phyloP scores from a whole-genome alignment of 2,329 filamentous ascomycete species.

The Salinomyces thailandicus region DNA sequence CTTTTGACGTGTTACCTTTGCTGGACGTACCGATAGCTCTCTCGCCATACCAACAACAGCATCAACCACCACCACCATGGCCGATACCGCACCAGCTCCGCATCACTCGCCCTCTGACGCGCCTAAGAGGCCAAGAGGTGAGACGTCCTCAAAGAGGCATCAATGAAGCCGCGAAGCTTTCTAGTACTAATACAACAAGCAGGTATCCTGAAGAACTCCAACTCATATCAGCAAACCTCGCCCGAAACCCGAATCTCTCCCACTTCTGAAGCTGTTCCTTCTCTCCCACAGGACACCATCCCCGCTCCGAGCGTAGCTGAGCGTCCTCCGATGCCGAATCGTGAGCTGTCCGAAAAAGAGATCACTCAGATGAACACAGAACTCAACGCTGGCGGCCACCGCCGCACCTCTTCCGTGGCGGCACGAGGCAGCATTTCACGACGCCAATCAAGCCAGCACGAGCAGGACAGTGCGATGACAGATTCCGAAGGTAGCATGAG shows the following conservation, averaged over 20 bases:
- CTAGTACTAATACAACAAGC: constrained; percentile 6
- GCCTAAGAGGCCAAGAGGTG: constrained; percentile 37
- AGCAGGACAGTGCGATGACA: constrained; percentile 27
- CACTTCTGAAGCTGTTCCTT: constrained; percentile 27
- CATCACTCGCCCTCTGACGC: constrained; percentile 19
- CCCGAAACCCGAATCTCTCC: constrained; percentile 36
- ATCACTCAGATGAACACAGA: constrained; percentile 89
- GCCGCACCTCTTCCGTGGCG: constrained; percentile 69
- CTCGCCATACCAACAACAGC: too few species aligned
- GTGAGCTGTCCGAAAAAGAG: constrained; percentile 64
- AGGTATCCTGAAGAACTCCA: constrained; percentile 92
- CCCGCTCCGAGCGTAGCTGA: constrained; percentile 18
- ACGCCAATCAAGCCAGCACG: constrained; percentile 49
- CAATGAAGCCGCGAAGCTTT: too few species aligned
- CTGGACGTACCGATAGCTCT: too few species aligned
- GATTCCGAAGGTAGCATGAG: constrained; percentile 55
- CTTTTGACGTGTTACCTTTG: too few species aligned
- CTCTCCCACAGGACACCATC: constrained; percentile 2
- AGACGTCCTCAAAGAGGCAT: too few species aligned
- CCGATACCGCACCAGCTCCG: constrained; percentile 17
- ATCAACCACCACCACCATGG: constrained; percentile 21
- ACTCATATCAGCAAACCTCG: constrained; percentile 51
- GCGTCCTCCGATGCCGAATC: constrained; percentile 33
- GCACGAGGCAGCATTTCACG: constrained; percentile 58
- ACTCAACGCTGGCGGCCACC: constrained; percentile 73